Evolutionary conservation across 179 eudicot genomes (phyloP), one percentile per base, ranked within the genome.

Genomic region (Beta macrorhiza): DNA sequence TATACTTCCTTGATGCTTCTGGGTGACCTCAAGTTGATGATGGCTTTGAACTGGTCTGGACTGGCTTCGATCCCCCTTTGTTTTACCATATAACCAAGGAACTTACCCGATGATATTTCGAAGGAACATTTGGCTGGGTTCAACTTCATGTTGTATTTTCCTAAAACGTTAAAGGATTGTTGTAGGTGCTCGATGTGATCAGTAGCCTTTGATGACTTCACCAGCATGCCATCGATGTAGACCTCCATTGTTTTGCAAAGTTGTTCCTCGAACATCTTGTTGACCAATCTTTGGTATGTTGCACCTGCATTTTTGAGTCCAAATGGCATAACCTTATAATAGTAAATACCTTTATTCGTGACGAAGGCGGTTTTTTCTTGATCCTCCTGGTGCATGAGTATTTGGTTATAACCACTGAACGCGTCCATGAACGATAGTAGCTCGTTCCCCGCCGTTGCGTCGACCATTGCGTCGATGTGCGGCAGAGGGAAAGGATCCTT

Each of bases 371-470:
- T 52, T 5, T 25, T 20, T 11, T 78, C 64, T 29, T 68, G 22
- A 1, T 51, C 74, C 2, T 14, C 15, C 17, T 6, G 0, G 15
- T 45, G 15, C 74, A 78, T 78, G 11, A 5, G 5, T 0, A 65
- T 64, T 37, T 78, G 62, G n/a, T 78, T 51, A 51, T 64, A 78
- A 0, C 74, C 49, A 0, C 13, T 16, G 11, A 4, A 51, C 1
- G 74, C 73, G 12, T 78, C 74, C 74, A 78, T 78, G 16, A 78
- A 78, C 8, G 72, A 9, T 0, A 77, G 44, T 5, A 47, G 11
- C n/a, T 47, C 11, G 59, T 52, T 51, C 3, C 74, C 64, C 1
- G 9, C 7, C 7, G 51, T 78, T 4, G 74, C 61, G 29, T 78
- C 63, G 0, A 53, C 74, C 74, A 78, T 25, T 0, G 12, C 45